Evolutionary conservation across 306 rosid genomes (phyloP).

Genomic region (Cicer cuneatum): DNA sequence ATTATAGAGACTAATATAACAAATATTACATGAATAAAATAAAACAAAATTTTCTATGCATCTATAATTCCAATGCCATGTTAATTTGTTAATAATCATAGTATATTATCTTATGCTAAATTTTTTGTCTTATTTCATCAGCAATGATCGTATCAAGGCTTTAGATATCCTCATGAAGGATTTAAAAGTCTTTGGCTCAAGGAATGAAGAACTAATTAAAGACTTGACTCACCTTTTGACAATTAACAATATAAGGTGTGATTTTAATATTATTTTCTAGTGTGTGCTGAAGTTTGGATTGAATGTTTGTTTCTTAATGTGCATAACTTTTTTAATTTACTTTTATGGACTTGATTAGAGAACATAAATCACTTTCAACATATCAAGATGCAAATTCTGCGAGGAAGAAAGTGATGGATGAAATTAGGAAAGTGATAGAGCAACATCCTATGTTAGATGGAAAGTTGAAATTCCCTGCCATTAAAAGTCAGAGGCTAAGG

Average conservation of each 20-base stretch:
- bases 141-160: conserved; percentile 41
- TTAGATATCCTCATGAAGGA: conserved; percentile 45
- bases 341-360: conserved; percentile 36
- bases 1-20: too few relatives aligned
- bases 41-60: not conserved
- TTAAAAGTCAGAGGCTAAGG: not conserved
- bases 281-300: not conserved
- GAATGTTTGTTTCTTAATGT: not conserved
- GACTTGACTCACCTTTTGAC: conserved; percentile 36
- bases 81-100: not conserved
- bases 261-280: not conserved
- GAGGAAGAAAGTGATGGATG: conserved; percentile 7
- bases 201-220: conserved; percentile 3
- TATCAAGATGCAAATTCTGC: conserved; percentile 38
- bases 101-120: not conserved
- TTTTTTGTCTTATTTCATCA: conserved; percentile 26
- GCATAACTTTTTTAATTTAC: not conserved
- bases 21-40: not conserved
- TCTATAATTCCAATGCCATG: not conserved
- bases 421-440: conserved; percentile 31
- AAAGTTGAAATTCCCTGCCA: conserved; percentile 34
- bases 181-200: conserved; percentile 31
- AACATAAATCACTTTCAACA: conserved; percentile 19
- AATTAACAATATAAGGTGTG: conserved; percentile 42
- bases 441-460: conserved; percentile 33